Evolutionary conservation across 495 filamentous ascomycete species (phyloP), one percentile per base, ranked within the genome.

Genomic region (Aspergillus homomorphus): DNA sequence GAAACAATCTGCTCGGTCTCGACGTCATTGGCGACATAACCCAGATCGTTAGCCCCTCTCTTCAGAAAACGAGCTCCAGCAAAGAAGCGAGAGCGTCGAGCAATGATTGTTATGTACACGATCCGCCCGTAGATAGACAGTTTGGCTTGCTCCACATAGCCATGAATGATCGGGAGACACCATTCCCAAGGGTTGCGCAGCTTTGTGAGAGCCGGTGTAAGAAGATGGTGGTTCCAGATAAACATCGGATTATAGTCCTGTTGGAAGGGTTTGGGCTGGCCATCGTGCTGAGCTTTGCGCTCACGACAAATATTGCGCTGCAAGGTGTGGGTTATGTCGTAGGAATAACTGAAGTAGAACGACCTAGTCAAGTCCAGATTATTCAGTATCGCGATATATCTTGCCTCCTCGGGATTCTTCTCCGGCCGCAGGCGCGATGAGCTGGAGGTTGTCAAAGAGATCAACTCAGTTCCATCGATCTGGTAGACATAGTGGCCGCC

Each of bases 281-380:
- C 91, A 61, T 85, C 77, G 24, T 80, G 68, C 49, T 95, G 69
- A 18, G 83, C 82, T 38, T 84, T 78, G 49, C 94, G 81, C 73
- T 96, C 91, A 43, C 86, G 82, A 53, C 86, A 87, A 62, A 98
- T 92, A 69, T 98, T 98, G 65, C 93, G 84, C 69, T 98, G 94
- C 55, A 98, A 79, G 0, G 91, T 96, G 51, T 86, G 85, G 21
- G 94, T 98, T 66, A 98, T 89, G 66, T 98, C 90, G 72, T 98
- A 98, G 3, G 92, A 94, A 70, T 98, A 96, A 71, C 95, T 97
- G 75, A 97, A 98, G 75, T 98, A 98, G 69, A 98, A 98, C 0
- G 89, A 95, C 30, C 88, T 80, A 2, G 87, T 89, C 45, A 98
- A 74, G 69, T 98, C 94, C 10, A 98, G 80, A 64, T 96, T 95